Evolutionary conservation across 2,329 filamentous ascomycete species (phyloP).

Genomic region (Plenodomus lindquistii): DNA sequence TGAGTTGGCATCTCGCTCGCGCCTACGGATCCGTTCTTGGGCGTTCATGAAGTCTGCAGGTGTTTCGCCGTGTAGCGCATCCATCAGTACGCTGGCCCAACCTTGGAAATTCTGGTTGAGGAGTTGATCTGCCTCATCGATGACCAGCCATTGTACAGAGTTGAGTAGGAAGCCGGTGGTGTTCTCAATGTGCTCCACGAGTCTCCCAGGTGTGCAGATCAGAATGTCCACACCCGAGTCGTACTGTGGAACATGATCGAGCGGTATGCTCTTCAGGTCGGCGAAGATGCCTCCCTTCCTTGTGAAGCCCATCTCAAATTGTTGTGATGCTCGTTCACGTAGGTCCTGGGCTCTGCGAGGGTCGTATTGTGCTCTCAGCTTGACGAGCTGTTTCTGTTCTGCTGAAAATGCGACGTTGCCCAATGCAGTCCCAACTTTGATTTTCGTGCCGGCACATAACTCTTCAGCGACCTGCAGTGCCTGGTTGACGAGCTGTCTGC

Average conservation of each 20-base stretch:
- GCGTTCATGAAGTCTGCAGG: constrained; percentile 52
- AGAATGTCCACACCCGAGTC: constrained; percentile 81
- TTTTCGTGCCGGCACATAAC: constrained; percentile 71
- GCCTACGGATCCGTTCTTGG: constrained; percentile 57
- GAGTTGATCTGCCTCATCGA: constrained; percentile 92
- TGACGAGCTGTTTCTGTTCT: constrained; percentile 66
- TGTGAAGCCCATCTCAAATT: constrained; percentile 36
- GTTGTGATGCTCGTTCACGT: constrained; percentile 46
- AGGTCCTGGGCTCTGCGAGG: constrained; percentile 60
- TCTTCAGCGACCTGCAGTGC: constrained; percentile 75
- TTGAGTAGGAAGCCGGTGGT: constrained; percentile 81
- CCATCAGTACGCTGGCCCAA: constrained; percentile 76
- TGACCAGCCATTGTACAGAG: constrained; percentile 82
- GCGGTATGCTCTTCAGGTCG: constrained; percentile 50
- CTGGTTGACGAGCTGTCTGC: constrained; percentile 86
- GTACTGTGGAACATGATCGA: constrained; percentile 67
- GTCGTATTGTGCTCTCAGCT: constrained; percentile 64
- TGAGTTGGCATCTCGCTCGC: constrained; percentile 36
- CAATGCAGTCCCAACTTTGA: constrained; percentile 80
- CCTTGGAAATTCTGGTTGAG: constrained; percentile 91
- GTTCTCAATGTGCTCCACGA: constrained; percentile 86
- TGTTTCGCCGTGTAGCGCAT: constrained; percentile 58
- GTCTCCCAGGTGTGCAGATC: constrained; percentile 86
- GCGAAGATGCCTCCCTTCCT: constrained; percentile 44
- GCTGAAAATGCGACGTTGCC: constrained; percentile 75